These are phyloP conservation scores for Mycena belliarum DNA, from an alignment of 768 basidiomycete species.

Conservation along the genomic window DNA sequence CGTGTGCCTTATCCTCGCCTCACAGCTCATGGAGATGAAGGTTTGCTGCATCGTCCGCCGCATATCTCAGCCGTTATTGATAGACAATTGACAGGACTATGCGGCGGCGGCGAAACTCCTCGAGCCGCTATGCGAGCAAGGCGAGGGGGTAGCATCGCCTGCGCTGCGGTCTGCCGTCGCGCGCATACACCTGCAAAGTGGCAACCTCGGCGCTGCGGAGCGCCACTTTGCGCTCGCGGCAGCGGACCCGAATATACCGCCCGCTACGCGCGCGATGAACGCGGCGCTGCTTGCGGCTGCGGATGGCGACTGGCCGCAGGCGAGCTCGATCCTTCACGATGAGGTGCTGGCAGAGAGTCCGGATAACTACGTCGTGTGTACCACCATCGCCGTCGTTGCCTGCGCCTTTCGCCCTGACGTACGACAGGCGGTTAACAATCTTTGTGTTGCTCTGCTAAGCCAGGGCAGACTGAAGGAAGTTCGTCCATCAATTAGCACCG, in stretches of 20 bases:
- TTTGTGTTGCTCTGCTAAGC: conserved; percentile 69
- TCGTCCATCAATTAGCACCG: conserved; percentile 2
- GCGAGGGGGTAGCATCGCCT: conserved; percentile 37
- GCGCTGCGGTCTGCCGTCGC: conserved; percentile 69
- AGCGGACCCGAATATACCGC: conserved; percentile 42
- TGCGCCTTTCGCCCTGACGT: too few species aligned
- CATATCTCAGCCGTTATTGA: not conserved
- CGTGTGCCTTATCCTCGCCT: conserved; percentile 76
- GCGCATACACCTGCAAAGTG: conserved; percentile 74
- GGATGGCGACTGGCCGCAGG: conserved; percentile 67
- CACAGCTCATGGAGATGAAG: conserved; percentile 85
- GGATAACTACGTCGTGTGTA: conserved; percentile 57
- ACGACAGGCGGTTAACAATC: conserved; percentile 72
- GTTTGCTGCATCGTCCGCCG: conserved; percentile 39
- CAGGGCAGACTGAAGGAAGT: conserved; percentile 78
- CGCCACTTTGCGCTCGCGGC: conserved; percentile 57
- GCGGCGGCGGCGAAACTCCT: conserved; percentile 68
- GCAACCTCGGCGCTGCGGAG: conserved; percentile 60
- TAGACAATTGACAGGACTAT: conserved; percentile 55
- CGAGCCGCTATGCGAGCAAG: conserved; percentile 60
- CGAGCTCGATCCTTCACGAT: conserved; percentile 46
- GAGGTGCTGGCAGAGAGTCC: conserved; percentile 47
- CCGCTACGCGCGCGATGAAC: conserved; percentile 59
- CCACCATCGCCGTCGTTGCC: not conserved
- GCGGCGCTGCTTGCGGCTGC: conserved; percentile 65